Evolutionary conservation across 768 basidiomycete genomes (phyloP), one percentile per base, ranked within the genome.

Genomic region (Leccinum broughii): DNA sequence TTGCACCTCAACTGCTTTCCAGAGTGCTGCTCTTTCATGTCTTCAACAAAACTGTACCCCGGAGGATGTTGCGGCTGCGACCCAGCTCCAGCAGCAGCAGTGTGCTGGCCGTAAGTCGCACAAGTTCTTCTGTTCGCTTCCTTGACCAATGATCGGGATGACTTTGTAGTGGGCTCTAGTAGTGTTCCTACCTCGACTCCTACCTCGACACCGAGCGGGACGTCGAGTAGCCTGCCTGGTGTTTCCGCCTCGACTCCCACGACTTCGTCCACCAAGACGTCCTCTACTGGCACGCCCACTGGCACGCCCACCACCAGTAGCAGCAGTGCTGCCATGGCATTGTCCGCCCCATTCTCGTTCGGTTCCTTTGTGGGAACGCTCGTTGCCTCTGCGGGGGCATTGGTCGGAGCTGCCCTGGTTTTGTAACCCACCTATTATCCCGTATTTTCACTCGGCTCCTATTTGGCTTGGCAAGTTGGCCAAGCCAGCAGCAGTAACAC

Each of bases 1-100:
- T 22, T 83, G 81, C 70, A 65, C 72, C 3, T 77, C 72, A 54
- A 10, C 55, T 1, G 49, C 60, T 2, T 83, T 79, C 78, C 79
- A 81, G 58, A 0, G 1, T 4, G 68, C 68, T 1, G 76, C 76
- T 3, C 8, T 1, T 0, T 1, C 30, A 6, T 83, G 81, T 64
- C 69, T 83, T 22, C 1, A 30, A 22, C n/a, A 61, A 1, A 73
- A 65, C 44, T 83, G 81, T 60, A 66, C 76, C 0, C 0, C 70
- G 0, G 53, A 56, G 0, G 81, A 82, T 10, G 2, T 65, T 1
- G 6, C 54, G 1, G n/a, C 73, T 1, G 82, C 81, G 0, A 1
- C 22, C 11, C 55, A 55, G 11, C 70, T 80, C 30, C 74, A 81
- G 57, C 2, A 50, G 2, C 0, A 39, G 4, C 61, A 78, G 60